These are phyloP conservation scores for Cladosporium halotolerans DNA, from an alignment of 2,329 filamentous ascomycete species.

Conservation along the genomic window DNA sequence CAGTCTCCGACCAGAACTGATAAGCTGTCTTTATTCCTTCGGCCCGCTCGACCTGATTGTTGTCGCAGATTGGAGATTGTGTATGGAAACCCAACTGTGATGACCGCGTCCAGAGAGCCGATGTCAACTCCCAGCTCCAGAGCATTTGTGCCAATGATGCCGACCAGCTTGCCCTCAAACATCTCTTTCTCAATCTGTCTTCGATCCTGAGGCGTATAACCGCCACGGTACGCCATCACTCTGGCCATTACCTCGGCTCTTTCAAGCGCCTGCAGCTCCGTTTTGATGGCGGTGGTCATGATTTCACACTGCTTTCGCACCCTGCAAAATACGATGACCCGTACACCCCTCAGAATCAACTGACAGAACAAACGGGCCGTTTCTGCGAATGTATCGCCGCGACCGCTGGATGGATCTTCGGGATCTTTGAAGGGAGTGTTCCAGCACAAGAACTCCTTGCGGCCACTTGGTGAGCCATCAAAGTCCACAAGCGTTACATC, in stretches of 20 bases:
- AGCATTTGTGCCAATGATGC: conserved; percentile 89
- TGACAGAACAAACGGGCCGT: conserved; percentile 88
- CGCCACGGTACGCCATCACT: conserved; percentile 93
- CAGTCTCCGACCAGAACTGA: conserved; percentile 84
- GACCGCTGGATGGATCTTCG: conserved; percentile 74
- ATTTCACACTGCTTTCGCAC: conserved; percentile 85
- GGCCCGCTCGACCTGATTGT: conserved; percentile 86
- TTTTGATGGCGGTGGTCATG: conserved; percentile 71
- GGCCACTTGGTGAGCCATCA: conserved; percentile 84
- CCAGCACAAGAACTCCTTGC: conserved; percentile 96
- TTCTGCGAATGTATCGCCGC: conserved; percentile 75
- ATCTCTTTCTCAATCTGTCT: conserved; percentile 87
- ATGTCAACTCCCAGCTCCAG: conserved; percentile 94
- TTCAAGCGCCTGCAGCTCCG: conserved; percentile 67
- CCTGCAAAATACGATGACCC: conserved; percentile 88
- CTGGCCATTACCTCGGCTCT: conserved; percentile 67
- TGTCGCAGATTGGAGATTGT: conserved; percentile 91
- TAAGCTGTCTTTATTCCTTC: conserved; percentile 87
- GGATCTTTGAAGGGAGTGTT: conserved; percentile 94
- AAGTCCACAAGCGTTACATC: conserved; percentile 77
- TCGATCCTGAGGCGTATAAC: conserved; percentile 87
- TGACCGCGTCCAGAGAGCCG: conserved; percentile 83
- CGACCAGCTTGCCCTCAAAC: conserved; percentile 90
- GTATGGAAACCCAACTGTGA: conserved; percentile 92
- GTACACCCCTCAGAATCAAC: conserved; percentile 76